Base-by-base conservation (phyloP, 345 rosid genomes). In the rapeseed (Brassica napus) region DNA sequence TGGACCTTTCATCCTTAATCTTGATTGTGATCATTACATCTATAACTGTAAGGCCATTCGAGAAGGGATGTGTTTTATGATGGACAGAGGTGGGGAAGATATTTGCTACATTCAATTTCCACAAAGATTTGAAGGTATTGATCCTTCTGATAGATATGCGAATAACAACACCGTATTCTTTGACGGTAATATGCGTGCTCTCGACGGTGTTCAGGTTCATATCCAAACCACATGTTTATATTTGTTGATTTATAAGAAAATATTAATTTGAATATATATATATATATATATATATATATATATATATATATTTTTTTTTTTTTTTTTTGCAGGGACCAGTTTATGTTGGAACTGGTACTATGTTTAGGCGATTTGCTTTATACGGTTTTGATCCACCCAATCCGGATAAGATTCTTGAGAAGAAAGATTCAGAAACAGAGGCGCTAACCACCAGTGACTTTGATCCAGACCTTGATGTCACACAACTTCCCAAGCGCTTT, bases 81-180 rank as follows among this genome's bases (percentile, higher is more conserved):
- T 54, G 59, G 59, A 54, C 24, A 54, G 59, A 54, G 59, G 59
- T 54, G 59, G 59, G 8, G 59, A 54, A 54, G 59, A 54, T 7
- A 54, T 54, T 54, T 54, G 59, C 59, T 54, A 54, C 59, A 54
- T 54, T 54, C 59, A 54, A 16, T 54, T 54, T 54, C 59, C 59
- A 54, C 59, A 54, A 54, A 54, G 59, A 54, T 54, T 54, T 54
- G 59, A 54, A 54, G 59, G 59, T 3, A 54, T 54, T 54, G 59
- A 54, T 54, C 59, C 59, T 16, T 54, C 59, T 15, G 59, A 54
- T 54, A 6, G 59, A 54, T 54, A 54, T 54, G 59, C 59, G 2
- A 54, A 54, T 2, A 54, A 54, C 4, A 54, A 54, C 59, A 54
- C 59, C 2, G 59, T 54, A 6, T 54, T 54, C 59, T 54, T 54